These are phyloP conservation scores for Hypoxylon sp. DNA, from an alignment of 2,329 filamentous ascomycete genomes.

Conservation along the genomic window DNA sequence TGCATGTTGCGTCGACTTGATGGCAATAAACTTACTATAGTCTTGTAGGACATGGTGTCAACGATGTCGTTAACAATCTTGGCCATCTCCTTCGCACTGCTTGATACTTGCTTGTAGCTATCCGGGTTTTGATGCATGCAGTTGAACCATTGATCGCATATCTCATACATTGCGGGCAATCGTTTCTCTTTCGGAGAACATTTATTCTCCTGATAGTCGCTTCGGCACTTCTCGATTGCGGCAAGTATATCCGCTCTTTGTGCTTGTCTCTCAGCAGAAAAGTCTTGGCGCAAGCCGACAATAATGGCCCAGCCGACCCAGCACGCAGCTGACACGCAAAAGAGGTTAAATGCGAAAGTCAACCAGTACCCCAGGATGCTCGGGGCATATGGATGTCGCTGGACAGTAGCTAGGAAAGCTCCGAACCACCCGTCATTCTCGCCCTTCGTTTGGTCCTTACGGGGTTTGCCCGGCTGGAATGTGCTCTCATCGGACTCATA, in stretches of 20 bases:
- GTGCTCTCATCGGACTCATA: slow-evolving; percentile 66
- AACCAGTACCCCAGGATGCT: slow-evolving; percentile 73
- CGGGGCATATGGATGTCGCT: slow-evolving; percentile 71
- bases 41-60: slow-evolving; percentile 89
- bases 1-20: no score
- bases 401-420: slow-evolving; percentile 65
- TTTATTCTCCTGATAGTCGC: slow-evolving; percentile 81
- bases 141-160: slow-evolving; percentile 85
- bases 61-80: slow-evolving; percentile 95
- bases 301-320: slow-evolving; percentile 81
- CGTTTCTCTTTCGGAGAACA: slow-evolving; percentile 76
- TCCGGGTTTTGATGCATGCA: slow-evolving; percentile 91
- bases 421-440: slow-evolving; percentile 59
- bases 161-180: slow-evolving; percentile 78
- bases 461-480: slow-evolving; percentile 47
- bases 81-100: slow-evolving; percentile 89
- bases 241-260: slow-evolving; percentile 78
- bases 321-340: slow-evolving; percentile 55
- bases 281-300: slow-evolving; percentile 79
- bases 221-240: slow-evolving; percentile 80
- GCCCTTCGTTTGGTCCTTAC: slow-evolving; percentile 48
- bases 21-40: slow-evolving; percentile 63
- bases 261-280: slow-evolving; percentile 78
- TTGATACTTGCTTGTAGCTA: slow-evolving; percentile 81
- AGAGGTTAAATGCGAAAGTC: slow-evolving; percentile 74